Base-by-base conservation (phyloP, 495 filamentous ascomycete genomes). In the Trichocladium uniseriatum region DNA sequence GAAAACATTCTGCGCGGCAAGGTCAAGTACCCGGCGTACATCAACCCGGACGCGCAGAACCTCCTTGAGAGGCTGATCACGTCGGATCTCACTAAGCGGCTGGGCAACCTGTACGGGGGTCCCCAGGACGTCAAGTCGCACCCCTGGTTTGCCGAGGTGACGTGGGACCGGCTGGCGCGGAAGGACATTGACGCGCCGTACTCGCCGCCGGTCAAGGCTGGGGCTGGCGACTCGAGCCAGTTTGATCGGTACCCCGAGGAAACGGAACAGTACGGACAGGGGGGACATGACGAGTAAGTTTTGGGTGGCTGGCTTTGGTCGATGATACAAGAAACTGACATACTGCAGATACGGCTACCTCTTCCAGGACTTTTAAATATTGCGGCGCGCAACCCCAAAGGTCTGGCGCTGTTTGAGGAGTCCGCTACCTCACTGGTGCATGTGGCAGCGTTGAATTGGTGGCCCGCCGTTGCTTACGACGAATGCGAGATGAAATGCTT, bases 151-250 rank as follows among this genome's bases (percentile, higher is more conserved):
- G 79, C 86, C 3, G 92, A 98, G 70, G 92, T 98, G 48, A 96
- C 92, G 39, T 98, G 92, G 92, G 94, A 97, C 49, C 78, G 91
- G 42, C 67, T 98, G 56, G 80, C 81, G 16, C 84, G 84, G 66
- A 96, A 95, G 71, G 94, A 98, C 59, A 98, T 98, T 49, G 92
- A 98, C 68, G 94, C 92, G 36, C 92, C 92, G 5, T 98, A 98
- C 64, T 90, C 95, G 38, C 92, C 92, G n/a, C 92, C 92, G 0
- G 90, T 98, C 22, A 81, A 86, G 58, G 89, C 87, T 21, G 92
- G 92, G 42, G 81, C 88, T 28, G 92, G 92, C 45, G 92, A 98
- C 72, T 85, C 92, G 28, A 96, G 89, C 68, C 89, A 95, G 68
- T 98, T 97, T 58, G 92, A 98, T 69, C 87, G 86, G 62, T 98